Evolutionary conservation across 23 red algal species (phyloP), one percentile per base, ranked within the genome.

Genomic region (Gracilariopsis chorda): DNA sequence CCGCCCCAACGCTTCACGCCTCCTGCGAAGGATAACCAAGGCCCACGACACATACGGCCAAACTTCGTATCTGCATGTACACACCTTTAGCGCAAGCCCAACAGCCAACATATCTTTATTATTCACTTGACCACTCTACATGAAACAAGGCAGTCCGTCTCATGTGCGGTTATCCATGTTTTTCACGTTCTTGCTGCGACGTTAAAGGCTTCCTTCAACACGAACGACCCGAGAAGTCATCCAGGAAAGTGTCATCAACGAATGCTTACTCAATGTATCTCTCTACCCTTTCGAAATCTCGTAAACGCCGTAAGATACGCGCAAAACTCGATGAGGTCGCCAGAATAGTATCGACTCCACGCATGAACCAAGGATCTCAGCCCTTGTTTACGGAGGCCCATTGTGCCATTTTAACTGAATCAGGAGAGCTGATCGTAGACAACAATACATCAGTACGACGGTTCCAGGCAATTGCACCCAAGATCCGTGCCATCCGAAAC

Each of bases 261-360:
- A 23, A 46, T 73, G 17, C 67, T 27, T 11, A 46, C 67, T 17
- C 57, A 23, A 86, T 86, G 82, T 42, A 86, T 13, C 82, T 86
- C 60, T 86, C 82, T 19, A 23, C 71, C 62, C 63, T 89, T 6
- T 67, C 65, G 21, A 89, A 89, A 42, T n/a, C 84, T 61, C 84
- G 84, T 53, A 67, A 69, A 20, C 88, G 88, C 59, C 56, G 88
- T 3, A 80, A 91, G 55, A 80, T 91, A 24, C 88, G 88, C 48
- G 77, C 88, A 12, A 82, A 82, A 59, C 88, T 91, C 7, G 88
- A 91, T 25, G 53, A 91, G 45, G 58, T 82, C 11, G 88, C 88
- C 6, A 35, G 88, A 1, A 43, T 82, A 7, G 75, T 91, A 7
- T 82, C 74, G 25, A 28, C 74, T 36, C 51, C 46, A 2, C 77